A percentile compares a stretch with the other conserved stretches of the same genome.
Conservation (phyloP, 257 asterid genomes). For the Handroanthus guayacan region DNA sequence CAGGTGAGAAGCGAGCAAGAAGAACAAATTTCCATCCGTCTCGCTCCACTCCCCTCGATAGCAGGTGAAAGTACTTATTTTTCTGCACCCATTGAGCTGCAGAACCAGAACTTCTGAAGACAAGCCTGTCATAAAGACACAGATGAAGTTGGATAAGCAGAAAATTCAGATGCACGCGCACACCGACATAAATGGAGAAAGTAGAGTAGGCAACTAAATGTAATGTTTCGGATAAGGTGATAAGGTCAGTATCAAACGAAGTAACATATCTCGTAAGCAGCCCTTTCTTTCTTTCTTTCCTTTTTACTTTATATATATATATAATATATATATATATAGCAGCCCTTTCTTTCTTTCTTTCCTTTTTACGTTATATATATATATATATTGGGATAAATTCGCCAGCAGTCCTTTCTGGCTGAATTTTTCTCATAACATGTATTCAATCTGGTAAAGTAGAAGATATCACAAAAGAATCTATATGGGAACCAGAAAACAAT, state of each 20-base stretch:
- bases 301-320: too few relatives aligned
- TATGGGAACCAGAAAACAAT: conserved; percentile 12
- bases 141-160: conserved; percentile 1
- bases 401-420: background rate
- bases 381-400: too few relatives aligned
- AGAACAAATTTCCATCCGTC: conserved; percentile 97
- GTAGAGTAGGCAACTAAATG: background rate
- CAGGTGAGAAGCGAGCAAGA: conserved; percentile 96
- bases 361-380: too few relatives aligned
- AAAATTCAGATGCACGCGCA: background rate
- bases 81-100: conserved; percentile 68
- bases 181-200: background rate
- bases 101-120: conserved; percentile 65
- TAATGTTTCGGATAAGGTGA: conserved; percentile 4
- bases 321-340: too few relatives aligned
- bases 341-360: too few relatives aligned
- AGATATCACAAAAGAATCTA: conserved; percentile 8
- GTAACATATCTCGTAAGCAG: background rate
- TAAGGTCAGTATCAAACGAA: background rate
- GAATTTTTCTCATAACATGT: background rate
- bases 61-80: conserved; percentile 76
- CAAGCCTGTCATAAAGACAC: conserved; percentile 52
- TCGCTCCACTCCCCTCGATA: conserved; percentile 80
- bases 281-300: too few relatives aligned
- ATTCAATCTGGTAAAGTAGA: background rate